Base-by-base conservation (phyloP, 805 yeast species). In the Candida palmyrensis region DNA sequence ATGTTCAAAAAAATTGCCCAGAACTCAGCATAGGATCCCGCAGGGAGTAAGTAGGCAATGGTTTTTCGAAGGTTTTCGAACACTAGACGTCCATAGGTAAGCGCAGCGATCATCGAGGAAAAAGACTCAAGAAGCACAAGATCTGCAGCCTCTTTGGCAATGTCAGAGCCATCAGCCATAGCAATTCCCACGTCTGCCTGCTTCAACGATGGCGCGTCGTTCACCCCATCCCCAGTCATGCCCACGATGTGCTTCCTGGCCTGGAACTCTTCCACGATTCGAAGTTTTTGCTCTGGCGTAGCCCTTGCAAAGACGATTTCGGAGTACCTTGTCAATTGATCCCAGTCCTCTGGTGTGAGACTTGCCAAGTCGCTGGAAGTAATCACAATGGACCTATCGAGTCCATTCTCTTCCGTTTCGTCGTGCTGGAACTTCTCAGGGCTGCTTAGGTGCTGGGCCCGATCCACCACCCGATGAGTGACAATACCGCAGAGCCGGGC, bases 201-300 rank as follows among this genome's bases (percentile, higher is more conserved):
- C 36, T 55, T 55, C 38, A 55, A 49, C 1, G 64, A 57, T 9
- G 64, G 62, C 2, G 62, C 55, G 42, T 57, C 62, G 38, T 57
- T 57, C 19, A 57, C 51, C 18, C 64, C 64, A 41, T 57, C 62
- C 6, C 63, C 63, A 22, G 56, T 53, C 63, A 57, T 56, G n/a
- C 62, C 62, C 30, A 57, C 55, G 16, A 55, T 37, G 27, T 48
- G 47, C 12, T 44, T 44, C 29, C 49, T 42, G 22, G 45, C 45
- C 25, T 69, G 75, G 34, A 71, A 65, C 37, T 69, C 66, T 36
- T 63, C 56, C 12, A 73, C 73, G 38, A 73, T 73, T 33, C 52
- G 47, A 27, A 73, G 55, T 47, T 73, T 73, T 47, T 72, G 77
- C 38, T 73, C 77, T 1, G 79, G 79, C 2, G 64, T 57, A 3